Evolutionary conservation across 2,329 filamentous ascomycete genomes (phyloP).

Genomic region (Talaromyces piceae): DNA sequence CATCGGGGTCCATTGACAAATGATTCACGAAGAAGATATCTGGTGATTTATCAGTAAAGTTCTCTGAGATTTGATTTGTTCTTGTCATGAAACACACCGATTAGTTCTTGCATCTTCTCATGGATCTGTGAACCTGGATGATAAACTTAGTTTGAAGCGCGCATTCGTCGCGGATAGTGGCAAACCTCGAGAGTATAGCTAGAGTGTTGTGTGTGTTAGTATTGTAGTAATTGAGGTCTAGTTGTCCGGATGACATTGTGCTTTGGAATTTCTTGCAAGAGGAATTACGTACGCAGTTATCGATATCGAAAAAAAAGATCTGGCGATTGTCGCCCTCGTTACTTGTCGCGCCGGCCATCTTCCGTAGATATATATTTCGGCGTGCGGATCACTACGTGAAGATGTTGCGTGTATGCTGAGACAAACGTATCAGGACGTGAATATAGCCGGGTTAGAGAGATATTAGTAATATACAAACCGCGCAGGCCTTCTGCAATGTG

Average conservation of each 20-base stretch:
- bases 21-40: conserved; percentile 59
- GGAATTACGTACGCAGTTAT: conserved; percentile 67
- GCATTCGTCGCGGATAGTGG: background rate
- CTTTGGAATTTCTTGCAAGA: background rate
- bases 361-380: background rate
- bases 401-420: background rate
- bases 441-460: background rate
- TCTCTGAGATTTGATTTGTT: background rate
- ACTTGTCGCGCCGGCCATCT: conserved; percentile 4
- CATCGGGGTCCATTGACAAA: conserved; percentile 63
- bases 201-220: conserved; percentile 1
- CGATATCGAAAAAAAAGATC: conserved; percentile 81
- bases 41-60: conserved; percentile 16
- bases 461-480: background rate
- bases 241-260: too few species aligned
- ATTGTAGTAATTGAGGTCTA: background rate
- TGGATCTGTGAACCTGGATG: conserved; percentile 65
- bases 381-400: background rate
- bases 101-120: conserved; percentile 79
- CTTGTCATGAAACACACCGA: conserved; percentile 39
- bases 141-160: background rate
- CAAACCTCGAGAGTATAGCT: conserved; percentile 80
- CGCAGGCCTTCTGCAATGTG: background rate
- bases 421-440: background rate
- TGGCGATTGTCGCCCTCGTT: conserved; percentile 36